Percentiles rank a stretch among this genome's conserved stretches.
These are phyloP conservation scores for Isabelozyma gotoi DNA, from an alignment of 805 yeast genomes.

Conservation along the genomic window DNA sequence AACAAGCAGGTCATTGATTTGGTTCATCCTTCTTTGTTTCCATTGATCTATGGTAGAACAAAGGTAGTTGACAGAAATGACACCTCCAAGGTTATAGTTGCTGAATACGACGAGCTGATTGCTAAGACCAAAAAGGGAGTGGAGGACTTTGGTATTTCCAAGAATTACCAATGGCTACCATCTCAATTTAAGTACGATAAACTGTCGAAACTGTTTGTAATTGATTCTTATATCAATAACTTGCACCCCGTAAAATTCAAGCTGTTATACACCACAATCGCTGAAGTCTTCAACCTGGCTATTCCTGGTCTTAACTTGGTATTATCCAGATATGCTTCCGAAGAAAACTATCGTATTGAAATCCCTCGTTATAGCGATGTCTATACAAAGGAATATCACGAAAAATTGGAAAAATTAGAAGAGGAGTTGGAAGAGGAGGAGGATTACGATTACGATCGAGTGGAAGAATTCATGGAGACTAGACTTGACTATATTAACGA, in stretches of 20 bases:
- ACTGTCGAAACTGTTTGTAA: conserved; percentile 11
- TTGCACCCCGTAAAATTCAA: conserved; percentile 29
- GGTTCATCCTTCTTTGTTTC: conserved; percentile 42
- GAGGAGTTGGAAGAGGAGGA: conserved; percentile 7
- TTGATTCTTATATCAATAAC: conserved; percentile 40
- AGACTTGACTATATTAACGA: conserved; percentile 2
- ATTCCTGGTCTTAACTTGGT: conserved; percentile 32
- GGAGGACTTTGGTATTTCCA: conserved; percentile 13
- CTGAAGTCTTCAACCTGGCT: conserved; percentile 22
- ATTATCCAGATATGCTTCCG: conserved; percentile 22
- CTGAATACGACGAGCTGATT: conserved; percentile 8
- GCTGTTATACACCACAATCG: conserved; percentile 29
- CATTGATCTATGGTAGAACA: conserved; percentile 29
- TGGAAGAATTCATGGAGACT: conserved; percentile 1
- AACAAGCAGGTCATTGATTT: conserved; percentile 36
- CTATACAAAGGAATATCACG: conserved; percentile 13
- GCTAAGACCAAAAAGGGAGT: conserved; percentile 11
- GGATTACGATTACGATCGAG: conserved; percentile 2
- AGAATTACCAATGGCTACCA: conserved; percentile 41
- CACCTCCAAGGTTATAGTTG: conserved; percentile 5
- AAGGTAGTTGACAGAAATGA: conserved; percentile 10
- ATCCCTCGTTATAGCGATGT: conserved; percentile 13
- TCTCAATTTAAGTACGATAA: conserved; percentile 15
- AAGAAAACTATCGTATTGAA: conserved; percentile 12
- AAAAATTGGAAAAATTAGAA: conserved; percentile 2